Conservation (phyloP, 2,329 filamentous ascomycete genomes). For the Decorospora gaudefroyi region DNA sequence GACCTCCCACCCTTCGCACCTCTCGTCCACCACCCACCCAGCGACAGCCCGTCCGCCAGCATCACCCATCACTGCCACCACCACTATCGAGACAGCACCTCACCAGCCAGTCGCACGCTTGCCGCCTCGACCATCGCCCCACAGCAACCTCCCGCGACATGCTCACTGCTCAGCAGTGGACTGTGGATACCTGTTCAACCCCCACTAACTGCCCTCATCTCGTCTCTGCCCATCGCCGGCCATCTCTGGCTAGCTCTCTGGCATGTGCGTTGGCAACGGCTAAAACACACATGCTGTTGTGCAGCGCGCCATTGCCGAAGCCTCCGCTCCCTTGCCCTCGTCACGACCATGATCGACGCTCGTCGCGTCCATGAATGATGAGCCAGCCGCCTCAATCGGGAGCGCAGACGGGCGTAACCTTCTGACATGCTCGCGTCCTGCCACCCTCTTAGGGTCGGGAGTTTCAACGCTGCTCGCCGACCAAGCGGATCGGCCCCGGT, state of each 20-base stretch:
- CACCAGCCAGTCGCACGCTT: constrained; percentile 3
- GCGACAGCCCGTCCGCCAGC: no score
- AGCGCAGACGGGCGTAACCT: no score
- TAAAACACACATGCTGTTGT: constrained; percentile 16
- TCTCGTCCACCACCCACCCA: constrained; percentile 4
- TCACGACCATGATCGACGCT: constrained; percentile 3
- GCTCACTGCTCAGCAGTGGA: constrained; percentile 4
- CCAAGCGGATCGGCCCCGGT: no score
- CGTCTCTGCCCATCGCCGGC: constrained; percentile 11
- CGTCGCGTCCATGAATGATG: constrained; percentile 1
- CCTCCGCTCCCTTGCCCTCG: constrained; percentile 10
- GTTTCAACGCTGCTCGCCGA: no score
- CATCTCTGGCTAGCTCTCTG: constrained; percentile 6
- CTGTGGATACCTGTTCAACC: background rate
- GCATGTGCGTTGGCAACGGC: constrained; percentile 19
- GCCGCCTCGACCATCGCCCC: constrained; percentile 6
- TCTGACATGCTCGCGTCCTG: no score
- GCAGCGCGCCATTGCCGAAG: constrained; percentile 1
- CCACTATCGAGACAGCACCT: background rate
- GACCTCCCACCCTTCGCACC: constrained; percentile 8
- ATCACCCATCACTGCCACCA: constrained; percentile 17
- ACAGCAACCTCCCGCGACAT: constrained; percentile 5
- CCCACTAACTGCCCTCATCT: background rate
- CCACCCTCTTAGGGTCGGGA: no score
- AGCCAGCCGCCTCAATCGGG: no score